A percentile compares a stretch with the other conserved stretches of the same genome.
Conservation (phyloP, 2,329 filamentous ascomycete genomes). For the Aspergillus sp. region DNA sequence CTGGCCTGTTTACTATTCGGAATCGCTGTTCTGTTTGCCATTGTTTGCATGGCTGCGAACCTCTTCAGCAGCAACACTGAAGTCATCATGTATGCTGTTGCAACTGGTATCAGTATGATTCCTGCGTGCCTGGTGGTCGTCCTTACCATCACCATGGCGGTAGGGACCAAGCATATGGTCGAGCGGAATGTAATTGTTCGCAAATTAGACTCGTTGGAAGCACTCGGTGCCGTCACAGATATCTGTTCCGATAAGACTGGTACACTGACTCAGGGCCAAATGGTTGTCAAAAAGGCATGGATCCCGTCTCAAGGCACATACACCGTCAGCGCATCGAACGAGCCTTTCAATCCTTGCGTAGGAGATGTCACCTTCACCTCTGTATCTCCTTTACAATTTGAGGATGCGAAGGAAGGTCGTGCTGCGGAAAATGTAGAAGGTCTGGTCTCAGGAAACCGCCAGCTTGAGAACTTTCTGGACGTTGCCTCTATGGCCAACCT, state of each 20-base stretch:
- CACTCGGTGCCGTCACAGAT: slow-evolving; percentile 56
- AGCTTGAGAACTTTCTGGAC: slow-evolving; percentile 52
- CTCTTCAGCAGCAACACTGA: slow-evolving; percentile 47
- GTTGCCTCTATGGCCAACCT: slow-evolving; percentile 61
- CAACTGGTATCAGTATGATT: slow-evolving; percentile 55
- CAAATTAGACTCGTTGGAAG: slow-evolving; percentile 52
- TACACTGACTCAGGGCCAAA: slow-evolving; percentile 57
- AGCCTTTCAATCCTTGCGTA: slow-evolving; percentile 52
- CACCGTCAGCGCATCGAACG: slow-evolving; percentile 49
- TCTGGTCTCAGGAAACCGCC: slow-evolving; percentile 42
- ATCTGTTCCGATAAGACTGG: slow-evolving; percentile 55
- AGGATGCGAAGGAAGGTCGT: slow-evolving; percentile 19
- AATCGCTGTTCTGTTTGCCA: slow-evolving; percentile 60
- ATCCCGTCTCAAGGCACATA: slow-evolving; percentile 53
- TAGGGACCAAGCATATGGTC: slow-evolving; percentile 54
- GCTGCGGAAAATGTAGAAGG: slow-evolving; percentile 22
- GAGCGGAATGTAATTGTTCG: slow-evolving; percentile 52
- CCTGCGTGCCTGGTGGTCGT: slow-evolving; percentile 59
- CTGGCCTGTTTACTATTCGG: slow-evolving; percentile 61
- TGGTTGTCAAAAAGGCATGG: slow-evolving; percentile 57
- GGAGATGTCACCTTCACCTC: slow-evolving; percentile 41
- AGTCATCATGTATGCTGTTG: slow-evolving; percentile 60
- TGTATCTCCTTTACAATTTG: slow-evolving; percentile 23
- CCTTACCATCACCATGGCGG: slow-evolving; percentile 61
- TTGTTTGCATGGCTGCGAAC: slow-evolving; percentile 63